These are phyloP conservation scores for Corymbia maculata DNA, from an alignment of 345 rosid genomes.

Conservation along the genomic window DNA sequence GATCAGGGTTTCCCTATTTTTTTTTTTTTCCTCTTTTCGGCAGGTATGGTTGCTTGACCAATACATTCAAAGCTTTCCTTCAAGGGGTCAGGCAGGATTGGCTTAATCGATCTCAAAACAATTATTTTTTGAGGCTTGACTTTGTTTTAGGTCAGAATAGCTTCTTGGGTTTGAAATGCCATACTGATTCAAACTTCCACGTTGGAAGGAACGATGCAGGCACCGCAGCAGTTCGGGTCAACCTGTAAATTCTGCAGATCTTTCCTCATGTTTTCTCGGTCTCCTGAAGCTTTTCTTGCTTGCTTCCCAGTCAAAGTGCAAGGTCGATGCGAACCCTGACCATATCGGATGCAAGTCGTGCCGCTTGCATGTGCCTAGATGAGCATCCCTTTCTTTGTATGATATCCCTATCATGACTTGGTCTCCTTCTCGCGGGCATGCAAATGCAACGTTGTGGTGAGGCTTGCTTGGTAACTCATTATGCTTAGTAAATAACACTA, in stretches of 20 bases:
- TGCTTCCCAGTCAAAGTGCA: background rate
- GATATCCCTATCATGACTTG: too few relatives aligned
- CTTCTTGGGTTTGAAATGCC: background rate
- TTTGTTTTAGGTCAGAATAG: background rate
- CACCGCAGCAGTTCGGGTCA: background rate
- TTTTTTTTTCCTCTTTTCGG: accelerated
- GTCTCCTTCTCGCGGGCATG: too few relatives aligned
- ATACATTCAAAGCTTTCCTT: too few relatives aligned
- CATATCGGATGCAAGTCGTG: background rate
- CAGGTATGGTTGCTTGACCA: background rate
- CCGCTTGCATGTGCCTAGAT: background rate
- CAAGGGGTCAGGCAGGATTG: too few relatives aligned
- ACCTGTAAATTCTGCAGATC: background rate
- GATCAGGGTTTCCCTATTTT: background rate
- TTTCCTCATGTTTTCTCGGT: background rate
- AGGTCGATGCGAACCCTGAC: background rate
- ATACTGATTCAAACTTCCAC: background rate
- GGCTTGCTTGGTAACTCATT: too few relatives aligned
- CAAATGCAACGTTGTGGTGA: too few relatives aligned
- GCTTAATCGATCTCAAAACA: too few relatives aligned
- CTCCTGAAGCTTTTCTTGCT: background rate
- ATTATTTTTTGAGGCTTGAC: background rate
- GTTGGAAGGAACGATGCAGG: background rate
- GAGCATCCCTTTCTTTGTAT: too few relatives aligned
- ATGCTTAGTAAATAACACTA: too few relatives aligned